These are phyloP conservation scores for Paecilomyces fulvus DNA, from an alignment of 2,329 filamentous ascomycete genomes.

Conservation along the genomic window DNA sequence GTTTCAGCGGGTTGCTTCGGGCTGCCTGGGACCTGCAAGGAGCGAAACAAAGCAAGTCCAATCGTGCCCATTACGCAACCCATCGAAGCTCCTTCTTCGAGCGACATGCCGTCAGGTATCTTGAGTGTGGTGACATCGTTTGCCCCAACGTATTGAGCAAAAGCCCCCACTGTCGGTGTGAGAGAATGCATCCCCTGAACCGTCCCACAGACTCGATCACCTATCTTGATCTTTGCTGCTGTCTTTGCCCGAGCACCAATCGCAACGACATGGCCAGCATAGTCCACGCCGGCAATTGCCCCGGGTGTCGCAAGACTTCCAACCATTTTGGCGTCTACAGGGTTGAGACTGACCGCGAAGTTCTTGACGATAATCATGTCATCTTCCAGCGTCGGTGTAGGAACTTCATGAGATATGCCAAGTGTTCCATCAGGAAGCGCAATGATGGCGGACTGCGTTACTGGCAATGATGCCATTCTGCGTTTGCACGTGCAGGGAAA, in stretches of 20 bases:
- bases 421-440: too few species aligned
- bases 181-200: slow-evolving; percentile 21
- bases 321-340: slow-evolving; percentile 19
- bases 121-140: slow-evolving; percentile 21
- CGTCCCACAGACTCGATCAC: slow-evolving; percentile 28
- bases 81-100: slow-evolving; percentile 23
- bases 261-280: background rate
- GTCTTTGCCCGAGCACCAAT: background rate
- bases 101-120: slow-evolving; percentile 21
- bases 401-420: too few species aligned
- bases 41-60: slow-evolving; percentile 4
- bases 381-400: background rate
- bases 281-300: slow-evolving; percentile 16
- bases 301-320: slow-evolving; percentile 11
- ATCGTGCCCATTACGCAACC: slow-evolving; percentile 13
- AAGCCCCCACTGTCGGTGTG: slow-evolving; percentile 21
- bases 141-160: slow-evolving; percentile 27
- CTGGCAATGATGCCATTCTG: too few species aligned
- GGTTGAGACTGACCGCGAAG: too few species aligned
- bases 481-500: too few species aligned
- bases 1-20: too few species aligned
- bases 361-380: slow-evolving; percentile 11
- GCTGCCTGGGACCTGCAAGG: too few species aligned
- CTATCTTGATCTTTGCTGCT: slow-evolving; percentile 7
- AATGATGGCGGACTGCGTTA: too few species aligned